phyloP scores from a whole-genome alignment of 805 yeast genomes.

The Cyberlindnera mycetangii region DNA sequence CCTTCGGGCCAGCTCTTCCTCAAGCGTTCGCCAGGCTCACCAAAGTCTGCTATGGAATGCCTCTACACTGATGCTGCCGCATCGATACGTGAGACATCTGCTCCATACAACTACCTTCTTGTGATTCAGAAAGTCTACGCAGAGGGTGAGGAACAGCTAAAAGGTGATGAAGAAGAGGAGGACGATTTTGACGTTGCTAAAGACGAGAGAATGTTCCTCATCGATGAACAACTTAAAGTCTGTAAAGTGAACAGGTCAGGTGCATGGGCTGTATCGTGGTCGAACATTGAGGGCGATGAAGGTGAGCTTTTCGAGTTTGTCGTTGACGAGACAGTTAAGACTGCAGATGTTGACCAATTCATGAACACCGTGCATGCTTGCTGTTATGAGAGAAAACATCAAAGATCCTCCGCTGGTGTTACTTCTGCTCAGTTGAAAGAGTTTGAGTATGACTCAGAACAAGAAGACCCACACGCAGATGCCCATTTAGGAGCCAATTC shows the following conservation, averaged over 20 bases:
- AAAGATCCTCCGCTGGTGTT: slow-evolving; percentile 45
- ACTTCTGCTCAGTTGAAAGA: slow-evolving; percentile 50
- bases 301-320: slow-evolving; percentile 84
- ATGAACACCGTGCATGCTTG: slow-evolving; percentile 61
- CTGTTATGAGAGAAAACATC: slow-evolving; percentile 73
- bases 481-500: slow-evolving; percentile 7
- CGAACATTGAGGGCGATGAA: slow-evolving; percentile 77
- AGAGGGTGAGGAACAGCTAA: slow-evolving; percentile 58
- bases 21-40: slow-evolving; percentile 72
- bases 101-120: slow-evolving; percentile 65
- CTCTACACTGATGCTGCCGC: slow-evolving; percentile 79
- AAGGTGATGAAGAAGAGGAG: slow-evolving; percentile 47
- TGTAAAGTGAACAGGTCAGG: slow-evolving; percentile 53
- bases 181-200: slow-evolving; percentile 36
- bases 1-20: slow-evolving; percentile 80
- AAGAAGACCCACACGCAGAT: not conserved
- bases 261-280: slow-evolving; percentile 67
- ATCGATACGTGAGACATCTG: slow-evolving; percentile 62
- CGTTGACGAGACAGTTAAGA: slow-evolving; percentile 56
- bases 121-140: slow-evolving; percentile 65
- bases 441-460: slow-evolving; percentile 43
- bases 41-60: slow-evolving; percentile 84
- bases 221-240: slow-evolving; percentile 59
- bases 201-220: slow-evolving; percentile 71
- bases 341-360: slow-evolving; percentile 55